These are phyloP conservation scores for Ophiostoma himal-ulmi DNA, from an alignment of 2,329 filamentous ascomycete species.

Conservation along the genomic window DNA sequence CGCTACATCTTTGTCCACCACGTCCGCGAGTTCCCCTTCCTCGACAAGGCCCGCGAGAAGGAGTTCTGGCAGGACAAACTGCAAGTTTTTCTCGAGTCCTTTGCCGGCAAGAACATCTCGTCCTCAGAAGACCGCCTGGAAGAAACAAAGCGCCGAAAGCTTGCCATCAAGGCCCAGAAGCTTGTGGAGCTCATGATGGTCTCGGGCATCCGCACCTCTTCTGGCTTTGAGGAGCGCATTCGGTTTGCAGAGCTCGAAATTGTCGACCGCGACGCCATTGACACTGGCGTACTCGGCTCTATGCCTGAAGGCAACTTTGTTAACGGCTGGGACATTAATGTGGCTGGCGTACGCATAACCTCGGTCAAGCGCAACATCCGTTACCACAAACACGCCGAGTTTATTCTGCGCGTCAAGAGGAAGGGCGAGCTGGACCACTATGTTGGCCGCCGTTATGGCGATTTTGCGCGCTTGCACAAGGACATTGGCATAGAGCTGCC, in stretches of 20 bases:
- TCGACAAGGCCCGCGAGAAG: slow-evolving; percentile 94
- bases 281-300: slow-evolving; percentile 79
- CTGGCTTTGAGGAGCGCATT: slow-evolving; percentile 95
- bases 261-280: slow-evolving; percentile 86
- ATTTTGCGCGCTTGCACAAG: slow-evolving; percentile 77
- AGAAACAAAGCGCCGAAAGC: slow-evolving; percentile 88
- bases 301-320: slow-evolving; percentile 86
- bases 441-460: slow-evolving; percentile 79
- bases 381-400: slow-evolving; percentile 90
- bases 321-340: slow-evolving; percentile 95
- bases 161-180: slow-evolving; percentile 90
- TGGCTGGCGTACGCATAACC: slow-evolving; percentile 77
- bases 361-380: slow-evolving; percentile 79
- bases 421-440: slow-evolving; percentile 70
- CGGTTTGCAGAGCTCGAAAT: slow-evolving; percentile 96
- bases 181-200: slow-evolving; percentile 99
- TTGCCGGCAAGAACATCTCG: slow-evolving; percentile 94
- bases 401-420: slow-evolving; percentile 77
- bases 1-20: slow-evolving; percentile 97
- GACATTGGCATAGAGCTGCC: slow-evolving; percentile 77
- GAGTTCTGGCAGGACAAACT: slow-evolving; percentile 99
- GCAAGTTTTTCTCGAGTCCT: slow-evolving; percentile 93
- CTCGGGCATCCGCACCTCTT: slow-evolving; percentile 89
- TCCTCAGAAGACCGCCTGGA: slow-evolving; percentile 93
- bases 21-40: slow-evolving; percentile 94